Evolutionary conservation across 2,329 filamentous ascomycete species (phyloP).

Genomic region (Fonsecaea pedrosoi): DNA sequence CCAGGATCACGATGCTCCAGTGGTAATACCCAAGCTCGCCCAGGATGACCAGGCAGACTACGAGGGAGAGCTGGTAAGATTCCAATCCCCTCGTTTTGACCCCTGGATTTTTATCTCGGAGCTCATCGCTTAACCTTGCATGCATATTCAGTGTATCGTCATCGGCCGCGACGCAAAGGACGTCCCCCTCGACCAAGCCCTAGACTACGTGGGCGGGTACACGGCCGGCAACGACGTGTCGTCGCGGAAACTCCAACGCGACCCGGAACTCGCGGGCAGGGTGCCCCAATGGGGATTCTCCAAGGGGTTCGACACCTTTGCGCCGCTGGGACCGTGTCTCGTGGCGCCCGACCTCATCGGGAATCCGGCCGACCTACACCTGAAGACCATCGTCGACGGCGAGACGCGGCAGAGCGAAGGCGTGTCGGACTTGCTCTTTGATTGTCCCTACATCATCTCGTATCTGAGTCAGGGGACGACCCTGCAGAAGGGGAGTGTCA

Average conservation of each 20-base stretch:
- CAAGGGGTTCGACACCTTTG: constrained; percentile 52
- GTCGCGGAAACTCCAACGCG: constrained; percentile 48
- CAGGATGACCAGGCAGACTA: constrained; percentile 52
- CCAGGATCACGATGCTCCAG: constrained; percentile 43
- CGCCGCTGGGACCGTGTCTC: constrained; percentile 51
- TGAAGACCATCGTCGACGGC: constrained; percentile 49
- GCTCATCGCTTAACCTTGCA: not conserved
- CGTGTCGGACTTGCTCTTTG: constrained; percentile 49
- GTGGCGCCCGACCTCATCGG: constrained; percentile 43
- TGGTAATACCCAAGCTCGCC: constrained; percentile 44
- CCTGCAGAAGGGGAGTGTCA: constrained; percentile 47
- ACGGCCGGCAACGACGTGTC: constrained; percentile 51
- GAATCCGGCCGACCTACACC: constrained; percentile 43
- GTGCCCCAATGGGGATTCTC: constrained; percentile 49
- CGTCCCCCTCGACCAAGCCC: constrained; percentile 46
- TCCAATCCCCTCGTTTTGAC: not conserved
- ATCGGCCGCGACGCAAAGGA: constrained; percentile 48
- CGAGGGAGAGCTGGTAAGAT: constrained; percentile 49
- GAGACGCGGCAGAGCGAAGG: constrained; percentile 47
- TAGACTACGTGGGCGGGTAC: constrained; percentile 51
- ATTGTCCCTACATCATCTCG: constrained; percentile 46
- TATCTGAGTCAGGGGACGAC: constrained; percentile 50
- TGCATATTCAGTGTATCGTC: constrained; percentile 39
- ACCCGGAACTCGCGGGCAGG: constrained; percentile 41
- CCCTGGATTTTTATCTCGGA: not conserved